Percentiles rank a stretch among this genome's conserved stretches.
These are phyloP conservation scores for Papiliotrema flavescens DNA, from an alignment of 1,284 basidiomycete species.

Conservation along the genomic window DNA sequence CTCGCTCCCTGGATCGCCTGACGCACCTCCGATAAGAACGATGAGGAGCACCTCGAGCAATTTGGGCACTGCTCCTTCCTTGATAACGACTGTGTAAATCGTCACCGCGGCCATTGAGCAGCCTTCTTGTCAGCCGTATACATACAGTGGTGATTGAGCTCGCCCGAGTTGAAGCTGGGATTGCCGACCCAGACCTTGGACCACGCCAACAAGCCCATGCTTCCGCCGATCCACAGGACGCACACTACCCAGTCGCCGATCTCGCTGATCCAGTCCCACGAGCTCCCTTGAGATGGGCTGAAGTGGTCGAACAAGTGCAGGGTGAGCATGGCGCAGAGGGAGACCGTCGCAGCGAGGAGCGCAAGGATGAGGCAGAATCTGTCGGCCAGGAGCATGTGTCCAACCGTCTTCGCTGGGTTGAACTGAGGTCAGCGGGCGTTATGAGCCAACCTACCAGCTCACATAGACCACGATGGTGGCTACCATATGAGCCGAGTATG, in stretches of 20 bases:
- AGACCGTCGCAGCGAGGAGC: constrained; percentile 76
- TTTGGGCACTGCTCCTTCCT: constrained; percentile 77
- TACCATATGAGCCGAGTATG: constrained; percentile 80
- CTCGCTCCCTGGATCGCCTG: background rate
- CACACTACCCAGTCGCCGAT: constrained; percentile 54
- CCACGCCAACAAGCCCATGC: constrained; percentile 74
- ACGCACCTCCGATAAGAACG: constrained; percentile 62
- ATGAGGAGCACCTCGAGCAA: constrained; percentile 72
- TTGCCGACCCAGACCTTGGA: constrained; percentile 77
- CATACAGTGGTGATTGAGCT: too few species aligned
- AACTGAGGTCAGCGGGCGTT: constrained; percentile 31
- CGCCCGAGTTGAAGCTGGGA: constrained; percentile 86
- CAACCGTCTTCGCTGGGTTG: constrained; percentile 66
- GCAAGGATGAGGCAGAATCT: constrained; percentile 52
- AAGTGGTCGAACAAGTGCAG: constrained; percentile 69
- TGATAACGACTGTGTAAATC: constrained; percentile 79
- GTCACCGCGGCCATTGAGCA: constrained; percentile 88
- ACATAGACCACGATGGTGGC: constrained; percentile 70
- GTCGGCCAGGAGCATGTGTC: constrained; percentile 70
- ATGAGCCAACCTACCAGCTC: constrained; percentile 6
- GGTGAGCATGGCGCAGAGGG: constrained; percentile 71
- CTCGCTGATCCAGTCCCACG: constrained; percentile 43
- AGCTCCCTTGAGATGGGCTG: constrained; percentile 36
- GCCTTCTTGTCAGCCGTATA: constrained; percentile 56
- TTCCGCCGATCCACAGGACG: constrained; percentile 74